Conservation (phyloP, 2,329 filamentous ascomycete genomes). For the Macroventuria anomochaeta region DNA sequence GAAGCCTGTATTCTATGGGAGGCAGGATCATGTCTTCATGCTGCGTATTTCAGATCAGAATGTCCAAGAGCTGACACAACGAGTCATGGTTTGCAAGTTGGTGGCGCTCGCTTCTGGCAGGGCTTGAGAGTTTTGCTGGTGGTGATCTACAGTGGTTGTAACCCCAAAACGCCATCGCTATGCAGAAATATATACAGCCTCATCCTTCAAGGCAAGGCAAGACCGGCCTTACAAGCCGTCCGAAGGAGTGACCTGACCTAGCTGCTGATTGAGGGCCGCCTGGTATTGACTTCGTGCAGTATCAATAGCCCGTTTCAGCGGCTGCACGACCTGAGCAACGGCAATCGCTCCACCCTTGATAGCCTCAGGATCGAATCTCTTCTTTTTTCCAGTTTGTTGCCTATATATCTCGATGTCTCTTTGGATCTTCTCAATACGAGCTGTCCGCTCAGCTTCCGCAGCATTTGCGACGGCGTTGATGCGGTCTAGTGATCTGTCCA, state of each 20-base stretch:
- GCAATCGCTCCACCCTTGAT: constrained; percentile 77
- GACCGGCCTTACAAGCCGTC: neutral
- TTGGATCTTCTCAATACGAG: constrained; percentile 70
- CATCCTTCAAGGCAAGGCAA: neutral
- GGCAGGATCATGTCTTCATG: neutral
- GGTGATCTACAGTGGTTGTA: neutral
- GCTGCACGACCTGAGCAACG: constrained; percentile 77
- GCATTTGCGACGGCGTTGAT: constrained; percentile 81
- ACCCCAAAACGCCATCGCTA: constrained; percentile 40
- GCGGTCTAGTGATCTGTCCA: constrained; percentile 76
- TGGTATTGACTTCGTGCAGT: constrained; percentile 75
- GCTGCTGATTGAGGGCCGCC: constrained; percentile 69
- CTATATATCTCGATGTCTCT: constrained; percentile 74
- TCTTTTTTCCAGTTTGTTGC: constrained; percentile 75
- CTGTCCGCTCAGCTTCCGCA: constrained; percentile 75
- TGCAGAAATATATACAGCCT: constrained; percentile 26
- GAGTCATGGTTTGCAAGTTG: neutral
- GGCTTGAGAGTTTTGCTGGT: neutral
- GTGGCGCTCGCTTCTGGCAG: neutral
- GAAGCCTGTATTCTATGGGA: neutral
- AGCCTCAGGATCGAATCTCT: constrained; percentile 70
- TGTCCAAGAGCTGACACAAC: neutral
- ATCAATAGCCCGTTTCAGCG: constrained; percentile 73
- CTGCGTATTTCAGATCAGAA: neutral
- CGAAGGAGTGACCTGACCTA: constrained; percentile 25